phyloP scores from a whole-genome alignment of 192 early-diverging fungal species.

The Kappamyces sp. region DNA sequence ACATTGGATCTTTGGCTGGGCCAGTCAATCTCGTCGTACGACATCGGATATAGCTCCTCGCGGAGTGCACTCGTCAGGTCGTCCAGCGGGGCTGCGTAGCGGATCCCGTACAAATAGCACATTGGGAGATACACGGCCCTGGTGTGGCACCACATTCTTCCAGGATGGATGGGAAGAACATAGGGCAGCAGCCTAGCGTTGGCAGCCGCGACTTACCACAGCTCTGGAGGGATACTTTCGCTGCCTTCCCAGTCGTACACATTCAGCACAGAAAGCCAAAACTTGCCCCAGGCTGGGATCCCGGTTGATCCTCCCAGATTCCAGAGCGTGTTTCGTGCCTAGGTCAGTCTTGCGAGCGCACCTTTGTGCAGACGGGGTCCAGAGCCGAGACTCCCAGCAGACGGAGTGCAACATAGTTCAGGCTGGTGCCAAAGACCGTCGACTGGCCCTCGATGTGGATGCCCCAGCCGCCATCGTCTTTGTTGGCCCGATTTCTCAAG shows the following conservation, averaged over 20 bases:
- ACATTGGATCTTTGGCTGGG: constrained; percentile 73
- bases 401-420: constrained; percentile 89
- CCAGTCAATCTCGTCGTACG: constrained; percentile 87
- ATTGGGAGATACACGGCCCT: constrained; percentile 93
- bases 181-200: constrained; percentile 68
- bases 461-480: constrained; percentile 93
- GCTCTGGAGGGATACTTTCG: constrained; percentile 93
- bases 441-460: constrained; percentile 90
- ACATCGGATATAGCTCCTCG: constrained; percentile 82
- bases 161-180: constrained; percentile 75
- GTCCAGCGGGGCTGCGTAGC: constrained; percentile 51
- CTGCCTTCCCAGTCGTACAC: constrained; percentile 95
- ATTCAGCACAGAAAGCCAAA: constrained; percentile 88
- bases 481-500: constrained; percentile 72
- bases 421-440: constrained; percentile 90
- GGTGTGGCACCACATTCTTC: constrained; percentile 91
- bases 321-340: background rate
- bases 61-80: constrained; percentile 72
- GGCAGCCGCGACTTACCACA: constrained; percentile 53
- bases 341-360: background rate
- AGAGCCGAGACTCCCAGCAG: constrained; percentile 80
- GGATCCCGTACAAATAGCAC: constrained; percentile 81
- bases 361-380: constrained; percentile 61
- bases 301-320: constrained; percentile 71
- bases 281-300: constrained; percentile 95